Percentiles rank a stretch among this genome's conserved stretches.
phyloP scores from a whole-genome alignment of 495 filamentous ascomycete genomes.

The Penicillium bovifimosum region DNA sequence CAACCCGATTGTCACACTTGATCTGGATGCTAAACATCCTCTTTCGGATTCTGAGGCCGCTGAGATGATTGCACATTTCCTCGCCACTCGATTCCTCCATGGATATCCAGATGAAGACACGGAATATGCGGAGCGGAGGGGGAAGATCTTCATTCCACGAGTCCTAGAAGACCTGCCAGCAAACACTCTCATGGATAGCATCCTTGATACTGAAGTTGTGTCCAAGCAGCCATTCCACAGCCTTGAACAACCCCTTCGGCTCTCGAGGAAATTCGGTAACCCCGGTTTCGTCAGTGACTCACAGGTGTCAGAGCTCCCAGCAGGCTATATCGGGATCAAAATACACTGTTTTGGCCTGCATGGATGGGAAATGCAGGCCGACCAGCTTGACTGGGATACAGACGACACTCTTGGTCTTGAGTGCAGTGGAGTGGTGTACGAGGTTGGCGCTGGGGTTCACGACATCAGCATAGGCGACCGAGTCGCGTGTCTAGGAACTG shows the following conservation, averaged over 20 bases:
- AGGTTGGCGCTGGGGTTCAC: conserved; percentile 21
- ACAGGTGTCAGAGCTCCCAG: neutral
- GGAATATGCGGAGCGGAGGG: conserved; percentile 23
- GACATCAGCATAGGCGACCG: conserved; percentile 40
- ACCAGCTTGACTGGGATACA: conserved; percentile 16
- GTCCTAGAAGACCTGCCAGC: conserved; percentile 11
- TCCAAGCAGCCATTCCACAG: conserved; percentile 12
- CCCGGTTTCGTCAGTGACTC: conserved; percentile 7
- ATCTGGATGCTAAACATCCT: conserved; percentile 16
- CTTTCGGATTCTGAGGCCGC: neutral
- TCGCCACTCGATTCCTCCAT: conserved; percentile 12
- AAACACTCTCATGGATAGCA: conserved; percentile 6
- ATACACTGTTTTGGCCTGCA: conserved; percentile 35
- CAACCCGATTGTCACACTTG: conserved; percentile 23
- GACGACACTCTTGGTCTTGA: conserved; percentile 33
- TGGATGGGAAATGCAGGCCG: conserved; percentile 30
- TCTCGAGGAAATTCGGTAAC: neutral
- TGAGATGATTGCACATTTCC: conserved; percentile 11
- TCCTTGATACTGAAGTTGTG: neutral
- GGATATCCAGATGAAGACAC: conserved; percentile 5
- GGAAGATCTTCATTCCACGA: conserved; percentile 20
- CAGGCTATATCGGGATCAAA: conserved; percentile 24
- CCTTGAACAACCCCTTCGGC: conserved; percentile 4
- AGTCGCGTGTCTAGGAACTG: conserved; percentile 32
- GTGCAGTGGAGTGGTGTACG: conserved; percentile 40